Conservation (phyloP, 2,329 filamentous ascomycete genomes). For the Biscogniauxia mediterranea region DNA sequence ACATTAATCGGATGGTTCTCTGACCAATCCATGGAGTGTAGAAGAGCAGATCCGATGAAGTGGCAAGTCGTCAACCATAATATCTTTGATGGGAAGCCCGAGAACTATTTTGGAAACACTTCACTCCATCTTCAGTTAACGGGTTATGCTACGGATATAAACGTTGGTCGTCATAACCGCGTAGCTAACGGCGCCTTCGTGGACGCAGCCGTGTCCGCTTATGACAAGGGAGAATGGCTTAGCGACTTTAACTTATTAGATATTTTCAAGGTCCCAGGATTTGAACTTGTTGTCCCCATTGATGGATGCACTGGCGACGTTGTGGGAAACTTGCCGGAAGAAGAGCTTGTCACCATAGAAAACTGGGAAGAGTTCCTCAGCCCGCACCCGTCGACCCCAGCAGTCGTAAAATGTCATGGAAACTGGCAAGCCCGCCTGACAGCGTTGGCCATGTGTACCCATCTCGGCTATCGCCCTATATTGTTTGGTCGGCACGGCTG, state of each 20-base stretch:
- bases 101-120: slow-evolving; percentile 1
- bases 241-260: slow-evolving; percentile 1
- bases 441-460: slow-evolving; percentile 1
- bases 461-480: slow-evolving; percentile 2
- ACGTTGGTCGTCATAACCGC: slow-evolving; percentile 1
- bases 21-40: not conserved
- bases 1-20: slow-evolving; percentile 3
- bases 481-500: slow-evolving; percentile 6
- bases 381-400: not conserved
- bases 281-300: not conserved
- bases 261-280: not conserved
- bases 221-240: slow-evolving; percentile 3
- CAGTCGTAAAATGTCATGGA: slow-evolving; percentile 6
- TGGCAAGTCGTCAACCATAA: slow-evolving; percentile 10
- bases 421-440: slow-evolving; percentile 10
- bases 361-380: slow-evolving; percentile 11
- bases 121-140: slow-evolving; percentile 5
- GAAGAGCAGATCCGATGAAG: not conserved
- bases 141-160: not conserved
- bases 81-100: slow-evolving; percentile 5
- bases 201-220: slow-evolving; percentile 3
- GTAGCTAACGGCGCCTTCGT: slow-evolving; percentile 1
- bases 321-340: not conserved
- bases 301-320: not conserved
- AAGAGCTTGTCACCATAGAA: slow-evolving; percentile 6